Evolutionary conservation across 306 rosid genomes (phyloP).

Genomic region (Fragaria ananassa): DNA sequence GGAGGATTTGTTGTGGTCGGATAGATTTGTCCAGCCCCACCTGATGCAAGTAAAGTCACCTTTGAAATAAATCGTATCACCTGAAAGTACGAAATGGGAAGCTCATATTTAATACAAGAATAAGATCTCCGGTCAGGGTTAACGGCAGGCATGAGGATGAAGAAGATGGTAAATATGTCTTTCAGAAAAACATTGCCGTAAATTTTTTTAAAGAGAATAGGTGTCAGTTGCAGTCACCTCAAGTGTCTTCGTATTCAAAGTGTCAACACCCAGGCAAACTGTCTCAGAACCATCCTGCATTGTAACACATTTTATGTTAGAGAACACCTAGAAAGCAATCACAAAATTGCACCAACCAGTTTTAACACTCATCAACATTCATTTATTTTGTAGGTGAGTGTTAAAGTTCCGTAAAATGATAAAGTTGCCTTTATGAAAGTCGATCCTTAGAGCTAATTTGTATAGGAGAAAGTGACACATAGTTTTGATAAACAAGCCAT

Average conservation of each 20-base stretch:
- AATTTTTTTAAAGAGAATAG: not conserved
- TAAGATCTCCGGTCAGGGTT: not conserved
- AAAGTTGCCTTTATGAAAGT: not conserved
- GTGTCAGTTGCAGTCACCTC: slow-evolving; percentile 54
- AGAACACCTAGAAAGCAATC: slow-evolving; percentile 16
- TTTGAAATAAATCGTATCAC: slow-evolving; percentile 85
- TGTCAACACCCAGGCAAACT: slow-evolving; percentile 81
- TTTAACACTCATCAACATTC: not conserved
- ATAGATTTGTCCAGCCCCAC: slow-evolving; percentile 97
- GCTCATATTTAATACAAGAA: not conserved
- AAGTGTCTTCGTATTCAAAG: slow-evolving; percentile 63
- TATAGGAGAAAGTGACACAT: slow-evolving; percentile 2
- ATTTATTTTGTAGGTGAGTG: not conserved
- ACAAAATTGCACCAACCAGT: slow-evolving; percentile 4
- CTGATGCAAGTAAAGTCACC: slow-evolving; percentile 91
- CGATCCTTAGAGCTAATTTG: not conserved
- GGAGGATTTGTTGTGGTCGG: slow-evolving; percentile 91
- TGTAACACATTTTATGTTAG: slow-evolving; percentile 34
- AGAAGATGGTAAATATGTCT: not conserved
- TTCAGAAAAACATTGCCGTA: slow-evolving; percentile 14
- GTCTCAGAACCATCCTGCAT: slow-evolving; percentile 70
- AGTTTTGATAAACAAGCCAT: not conserved
- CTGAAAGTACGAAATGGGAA: slow-evolving; percentile 47
- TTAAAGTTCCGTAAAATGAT: no score
- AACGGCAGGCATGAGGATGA: not conserved